Conservation (phyloP, 2,329 filamentous ascomycete genomes). For the Calcarisporium arbuscula region DNA sequence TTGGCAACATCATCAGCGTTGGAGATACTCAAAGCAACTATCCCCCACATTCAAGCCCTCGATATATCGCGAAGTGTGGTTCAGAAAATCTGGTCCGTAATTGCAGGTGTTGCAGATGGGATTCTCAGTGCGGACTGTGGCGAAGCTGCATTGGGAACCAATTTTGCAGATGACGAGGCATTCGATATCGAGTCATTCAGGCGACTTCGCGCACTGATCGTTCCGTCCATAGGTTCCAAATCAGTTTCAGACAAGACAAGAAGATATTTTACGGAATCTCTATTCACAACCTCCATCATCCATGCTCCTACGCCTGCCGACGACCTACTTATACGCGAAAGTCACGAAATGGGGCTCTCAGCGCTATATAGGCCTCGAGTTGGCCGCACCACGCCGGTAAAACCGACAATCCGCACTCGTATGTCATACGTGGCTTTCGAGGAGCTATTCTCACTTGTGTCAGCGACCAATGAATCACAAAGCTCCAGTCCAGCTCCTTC, state of each 20-base stretch:
- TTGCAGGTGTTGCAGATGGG: slow-evolving; percentile 60
- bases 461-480: slow-evolving; percentile 29
- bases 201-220: slow-evolving; percentile 63
- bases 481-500: slow-evolving; percentile 36
- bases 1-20: slow-evolving; percentile 68
- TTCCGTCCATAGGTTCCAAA: slow-evolving; percentile 62
- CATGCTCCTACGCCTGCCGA: slow-evolving; percentile 56
- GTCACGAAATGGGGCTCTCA: slow-evolving; percentile 44
- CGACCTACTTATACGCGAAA: slow-evolving; percentile 43
- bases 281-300: slow-evolving; percentile 79
- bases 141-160: slow-evolving; percentile 34
- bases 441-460: slow-evolving; percentile 67
- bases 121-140: slow-evolving; percentile 60
- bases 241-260: slow-evolving; percentile 61
- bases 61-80: slow-evolving; percentile 38
- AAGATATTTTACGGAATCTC: slow-evolving; percentile 62
- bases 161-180: slow-evolving; percentile 61
- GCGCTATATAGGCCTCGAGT: slow-evolving; percentile 57
- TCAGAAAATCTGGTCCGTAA: slow-evolving; percentile 62
- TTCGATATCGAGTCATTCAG: slow-evolving; percentile 77
- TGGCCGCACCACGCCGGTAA: slow-evolving; percentile 65
- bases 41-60: slow-evolving; percentile 52
- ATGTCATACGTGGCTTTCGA: slow-evolving; percentile 79
- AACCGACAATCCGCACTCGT: slow-evolving; percentile 56
- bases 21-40: slow-evolving; percentile 58